Evolutionary conservation across 805 yeast genomes (phyloP), one percentile per base, ranked within the genome.

Genomic region (Nakazawaea ishiwadae): DNA sequence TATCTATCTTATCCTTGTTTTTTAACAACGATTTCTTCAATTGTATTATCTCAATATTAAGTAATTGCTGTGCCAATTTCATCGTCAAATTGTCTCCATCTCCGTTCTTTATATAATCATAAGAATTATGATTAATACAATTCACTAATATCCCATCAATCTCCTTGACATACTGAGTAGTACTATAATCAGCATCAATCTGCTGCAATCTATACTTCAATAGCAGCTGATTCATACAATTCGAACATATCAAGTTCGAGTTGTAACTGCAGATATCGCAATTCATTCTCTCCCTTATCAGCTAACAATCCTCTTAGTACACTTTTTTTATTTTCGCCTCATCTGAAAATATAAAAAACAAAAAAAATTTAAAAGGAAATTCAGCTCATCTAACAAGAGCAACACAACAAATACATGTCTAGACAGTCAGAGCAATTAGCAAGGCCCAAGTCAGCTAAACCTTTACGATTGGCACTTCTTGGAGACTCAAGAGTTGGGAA

Each of bases 401-500:
- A 12, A 28, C 31, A 28, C 3, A 28, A 7, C 9, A 8, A 11
- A 14, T 7, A 14, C 7, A 12, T 14, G 4, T 12, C n/a, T 8
- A 28, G 16, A 11, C 7, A n/a, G 16, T 12, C 14, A 14, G 31
- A 28, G 31, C 7, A 7, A n/a, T n/a, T n/a, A 6, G n/a, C 29
- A 8, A 23, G 24, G 18, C 43, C 43, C 18, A 39, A 39, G 23
- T 33, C 37, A 7, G 35, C 50, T 21, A 52, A 58, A 20, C 84
- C 86, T 0, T 51, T 81, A 4, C 62, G 84, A 44, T 52, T 81
- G 12, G 86, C 83, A 0, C 68, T 81, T 1, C 53, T 81, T 3
- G 88, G 88, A 0, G 84, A 75, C 0, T 65, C 74, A 10, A 65
- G 66, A 14, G 69, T 75, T 0, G 88, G 88, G 9, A 81, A 81